Percentiles rank a stretch among this genome's conserved stretches.
Conservation (phyloP, 352 stramenopile species). For the Phytophthora vignae region DNA sequence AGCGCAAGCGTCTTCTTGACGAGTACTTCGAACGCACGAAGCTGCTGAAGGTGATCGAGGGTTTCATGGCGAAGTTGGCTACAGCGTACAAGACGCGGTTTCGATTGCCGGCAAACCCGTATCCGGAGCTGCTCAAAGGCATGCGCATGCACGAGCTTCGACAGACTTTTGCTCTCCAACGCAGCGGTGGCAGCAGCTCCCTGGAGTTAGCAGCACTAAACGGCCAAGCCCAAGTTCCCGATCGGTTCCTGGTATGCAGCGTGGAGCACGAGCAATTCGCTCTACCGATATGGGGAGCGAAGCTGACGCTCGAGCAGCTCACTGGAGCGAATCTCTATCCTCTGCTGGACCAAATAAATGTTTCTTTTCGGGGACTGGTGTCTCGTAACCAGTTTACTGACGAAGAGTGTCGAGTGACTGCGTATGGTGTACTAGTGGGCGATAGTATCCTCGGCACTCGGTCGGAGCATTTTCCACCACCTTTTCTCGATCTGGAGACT, state of each 20-base stretch:
- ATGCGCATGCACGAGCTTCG: slow-evolving; percentile 48
- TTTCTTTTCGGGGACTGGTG: slow-evolving; percentile 15
- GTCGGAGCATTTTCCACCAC: slow-evolving; percentile 1
- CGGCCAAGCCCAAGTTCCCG: slow-evolving; percentile 18
- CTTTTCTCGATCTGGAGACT: slow-evolving; percentile 34
- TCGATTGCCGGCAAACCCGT: slow-evolving; percentile 50
- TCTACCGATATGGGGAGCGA: slow-evolving; percentile 39
- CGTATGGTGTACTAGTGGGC: slow-evolving; percentile 39
- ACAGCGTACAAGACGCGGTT: slow-evolving; percentile 34
- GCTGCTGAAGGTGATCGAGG: slow-evolving; percentile 46
- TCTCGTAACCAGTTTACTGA: slow-evolving; percentile 30
- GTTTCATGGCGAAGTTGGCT: slow-evolving; percentile 39
- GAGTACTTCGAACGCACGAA: slow-evolving; percentile 53
- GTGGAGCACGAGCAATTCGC: slow-evolving; percentile 32
- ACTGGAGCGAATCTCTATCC: slow-evolving; percentile 23
- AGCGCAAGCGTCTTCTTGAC: slow-evolving; percentile 47
- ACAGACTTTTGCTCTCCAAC: slow-evolving; percentile 24
- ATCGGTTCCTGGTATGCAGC: slow-evolving; percentile 25
- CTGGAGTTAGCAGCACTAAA: slow-evolving; percentile 18
- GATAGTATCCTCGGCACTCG: slow-evolving; percentile 20
- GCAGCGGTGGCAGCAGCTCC: slow-evolving; percentile 1
- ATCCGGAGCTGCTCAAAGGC: slow-evolving; percentile 38
- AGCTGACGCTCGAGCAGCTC: slow-evolving; percentile 26
- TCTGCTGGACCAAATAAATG: slow-evolving; percentile 21
- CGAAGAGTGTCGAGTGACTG: slow-evolving; percentile 33